phyloP scores from a whole-genome alignment of 495 filamentous ascomycete species.

The Aspergillus olivimuriae region DNA sequence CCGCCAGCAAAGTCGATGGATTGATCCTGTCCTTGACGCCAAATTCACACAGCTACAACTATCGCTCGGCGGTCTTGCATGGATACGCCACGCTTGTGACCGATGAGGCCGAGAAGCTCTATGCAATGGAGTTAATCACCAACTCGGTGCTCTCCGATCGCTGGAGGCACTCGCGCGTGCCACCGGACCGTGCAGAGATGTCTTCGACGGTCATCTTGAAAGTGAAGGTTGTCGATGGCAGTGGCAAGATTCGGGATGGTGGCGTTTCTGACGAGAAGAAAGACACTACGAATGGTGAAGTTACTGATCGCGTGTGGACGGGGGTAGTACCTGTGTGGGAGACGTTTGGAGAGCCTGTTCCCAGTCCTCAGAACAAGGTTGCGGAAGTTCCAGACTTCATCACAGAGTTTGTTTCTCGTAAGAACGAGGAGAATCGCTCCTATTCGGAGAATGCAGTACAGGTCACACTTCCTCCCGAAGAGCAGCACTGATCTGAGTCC shows the following conservation, averaged over 20 bases:
- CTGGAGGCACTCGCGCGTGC: conserved; percentile 64
- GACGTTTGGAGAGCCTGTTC: conserved; percentile 61
- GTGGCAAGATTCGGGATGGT: conserved; percentile 71
- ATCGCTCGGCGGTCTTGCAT: conserved; percentile 75
- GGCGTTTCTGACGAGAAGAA: conserved; percentile 62
- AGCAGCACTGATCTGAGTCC: conserved; percentile 25
- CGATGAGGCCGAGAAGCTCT: conserved; percentile 65
- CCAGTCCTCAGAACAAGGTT: conserved; percentile 54
- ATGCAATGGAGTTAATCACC: conserved; percentile 78
- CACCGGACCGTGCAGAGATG: conserved; percentile 72
- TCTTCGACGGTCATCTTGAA: conserved; percentile 68
- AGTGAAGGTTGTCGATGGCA: conserved; percentile 62
- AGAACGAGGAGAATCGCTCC: conserved; percentile 45
- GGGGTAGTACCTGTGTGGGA: conserved; percentile 76
- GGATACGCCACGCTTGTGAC: conserved; percentile 66
- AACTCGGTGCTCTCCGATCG: conserved; percentile 62
- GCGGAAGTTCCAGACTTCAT: conserved; percentile 59
- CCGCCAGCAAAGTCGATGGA: conserved; percentile 65
- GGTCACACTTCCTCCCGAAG: conserved; percentile 28
- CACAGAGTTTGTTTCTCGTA: conserved; percentile 45
- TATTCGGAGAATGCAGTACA: conserved; percentile 45
- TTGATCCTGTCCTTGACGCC: conserved; percentile 72
- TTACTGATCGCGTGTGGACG: conserved; percentile 63
- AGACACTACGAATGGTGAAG: conserved; percentile 56
- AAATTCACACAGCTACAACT: conserved; percentile 80